Conservation (phyloP, 2,329 filamentous ascomycete species). For the Sporothrix phasma region DNA sequence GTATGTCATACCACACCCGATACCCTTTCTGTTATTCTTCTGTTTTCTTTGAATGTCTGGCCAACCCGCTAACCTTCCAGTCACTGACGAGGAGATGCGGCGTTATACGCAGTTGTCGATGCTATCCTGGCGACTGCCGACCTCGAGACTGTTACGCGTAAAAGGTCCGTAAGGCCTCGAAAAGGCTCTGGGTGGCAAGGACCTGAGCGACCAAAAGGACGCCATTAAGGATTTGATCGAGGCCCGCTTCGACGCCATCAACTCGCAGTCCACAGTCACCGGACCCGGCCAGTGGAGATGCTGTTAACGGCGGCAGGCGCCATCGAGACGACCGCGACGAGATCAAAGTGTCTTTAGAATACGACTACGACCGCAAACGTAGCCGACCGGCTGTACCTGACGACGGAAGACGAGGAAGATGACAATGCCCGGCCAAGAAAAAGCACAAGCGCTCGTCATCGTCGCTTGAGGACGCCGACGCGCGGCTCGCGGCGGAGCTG, state of each 20-base stretch:
- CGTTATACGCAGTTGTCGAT: conserved; percentile 52
- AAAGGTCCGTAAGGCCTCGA: conserved; percentile 52
- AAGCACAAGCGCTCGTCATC: conserved; percentile 57
- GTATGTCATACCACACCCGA: conserved; percentile 3
- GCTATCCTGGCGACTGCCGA: conserved; percentile 48
- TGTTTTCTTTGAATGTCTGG: not conserved
- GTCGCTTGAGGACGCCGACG: conserved; percentile 64
- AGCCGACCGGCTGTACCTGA: conserved; percentile 21
- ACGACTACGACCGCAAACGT: conserved; percentile 25
- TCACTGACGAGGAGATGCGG: conserved; percentile 39
- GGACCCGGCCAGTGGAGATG: not conserved
- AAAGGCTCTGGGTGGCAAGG: conserved; percentile 43
- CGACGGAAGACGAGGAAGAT: conserved; percentile 34
- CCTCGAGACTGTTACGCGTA: conserved; percentile 53
- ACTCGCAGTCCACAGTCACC: conserved; percentile 21
- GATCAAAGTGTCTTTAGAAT: conserved; percentile 26
- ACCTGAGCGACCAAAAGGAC: conserved; percentile 51
- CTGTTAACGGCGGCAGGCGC: not conserved
- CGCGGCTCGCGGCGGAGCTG: conserved; percentile 72
- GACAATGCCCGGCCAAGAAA: conserved; percentile 38
- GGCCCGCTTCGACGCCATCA: conserved; percentile 62
- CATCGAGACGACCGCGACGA: conserved; percentile 18
- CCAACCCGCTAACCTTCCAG: conserved; percentile 30
- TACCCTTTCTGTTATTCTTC: not conserved
- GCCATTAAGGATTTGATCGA: conserved; percentile 64